phyloP scores from a whole-genome alignment of 345 rosid genomes.

The Barbarea vulgaris region DNA sequence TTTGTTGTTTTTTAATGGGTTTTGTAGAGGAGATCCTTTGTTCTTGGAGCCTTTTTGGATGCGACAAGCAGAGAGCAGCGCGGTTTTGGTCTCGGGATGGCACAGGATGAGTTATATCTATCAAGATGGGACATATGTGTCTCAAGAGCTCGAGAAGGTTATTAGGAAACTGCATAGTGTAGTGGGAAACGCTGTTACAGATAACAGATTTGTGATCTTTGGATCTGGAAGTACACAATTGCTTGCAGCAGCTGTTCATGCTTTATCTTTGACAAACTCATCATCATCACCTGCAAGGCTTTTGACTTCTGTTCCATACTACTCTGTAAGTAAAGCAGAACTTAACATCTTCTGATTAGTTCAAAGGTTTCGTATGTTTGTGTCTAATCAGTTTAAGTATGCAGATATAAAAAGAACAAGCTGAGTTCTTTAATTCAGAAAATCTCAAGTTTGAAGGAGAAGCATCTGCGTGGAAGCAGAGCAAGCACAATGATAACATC shows the following conservation, averaged over 20 bases:
- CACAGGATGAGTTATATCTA: constrained; percentile 22
- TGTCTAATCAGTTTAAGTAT: neutral
- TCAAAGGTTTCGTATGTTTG: neutral
- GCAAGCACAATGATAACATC: constrained; percentile 26
- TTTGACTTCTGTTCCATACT: constrained; percentile 61
- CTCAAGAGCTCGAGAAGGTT: constrained; percentile 45
- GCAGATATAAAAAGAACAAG: constrained; percentile 52
- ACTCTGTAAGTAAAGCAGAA: constrained; percentile 41
- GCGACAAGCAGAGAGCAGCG: constrained; percentile 18
- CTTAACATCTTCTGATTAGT: neutral
- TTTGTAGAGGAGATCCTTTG: constrained; percentile 37
- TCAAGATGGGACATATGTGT: constrained; percentile 14
- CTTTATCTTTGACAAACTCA: constrained; percentile 51
- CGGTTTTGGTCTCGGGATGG: constrained; percentile 33
- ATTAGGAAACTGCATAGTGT: constrained; percentile 52
- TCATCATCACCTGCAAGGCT: constrained; percentile 46
- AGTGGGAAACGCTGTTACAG: constrained; percentile 61
- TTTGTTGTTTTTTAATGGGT: neutral
- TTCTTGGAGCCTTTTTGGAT: constrained; percentile 42
- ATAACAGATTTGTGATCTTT: constrained; percentile 49
- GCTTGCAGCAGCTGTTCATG: constrained; percentile 65
- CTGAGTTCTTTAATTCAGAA: constrained; percentile 46
- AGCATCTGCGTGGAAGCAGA: constrained; percentile 26
- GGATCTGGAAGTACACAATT: constrained; percentile 77
- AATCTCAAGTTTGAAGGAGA: constrained; percentile 59